Evolutionary conservation across 108 stramenopile genomes (phyloP), one percentile per base, ranked within the genome.

Genomic region (Schizochytrium sp.): DNA sequence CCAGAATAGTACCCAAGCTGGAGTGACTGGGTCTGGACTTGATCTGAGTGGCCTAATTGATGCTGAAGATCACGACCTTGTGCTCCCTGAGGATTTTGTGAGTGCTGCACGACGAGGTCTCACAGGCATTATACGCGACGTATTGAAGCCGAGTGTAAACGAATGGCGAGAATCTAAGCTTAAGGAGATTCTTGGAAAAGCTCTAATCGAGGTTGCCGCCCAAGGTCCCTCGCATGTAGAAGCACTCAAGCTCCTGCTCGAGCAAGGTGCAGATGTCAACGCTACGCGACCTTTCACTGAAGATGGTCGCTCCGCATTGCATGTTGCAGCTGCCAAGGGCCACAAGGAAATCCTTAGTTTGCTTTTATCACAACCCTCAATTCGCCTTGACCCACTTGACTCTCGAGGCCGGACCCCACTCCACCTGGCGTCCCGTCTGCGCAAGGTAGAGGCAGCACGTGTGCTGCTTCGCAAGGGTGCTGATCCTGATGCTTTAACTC

Each of bases 211-310:
- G 72, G 41, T 15, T 41, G 41, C 40, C 72, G 12, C 10, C 73
- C 44, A 83, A 8, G 40, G 73, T n/a, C 44, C 50, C 19, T 17
- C 50, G 46, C 49, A 47, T 8, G 46, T 83, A 19, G 73, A 83
- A 0, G 5, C 73, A 19, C 13, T 83, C 49, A 47, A 53, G 12
- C 40, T 83, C 13, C 73, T 83, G 4, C 46, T 83, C 73, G 4
- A 8, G 44, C 73, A 83, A 4, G 73, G 73, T n/a, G 73, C 73
- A 17, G 44, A 83, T 12, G 73, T 83, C 49, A 83, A 83, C 45
- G 73, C 73, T 17, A 19, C 44, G 19, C 7, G 19, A 19, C 10
- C 73, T 4, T 5, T 19, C 49, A 8, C 4, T 4, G 73, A 83
- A 38, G 73, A 50, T 28, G 73, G 73, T 5, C 73, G 73, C 19